Evolutionary conservation across 2,329 filamentous ascomycete species (phyloP).

Genomic region (Botrytis fragariae): DNA sequence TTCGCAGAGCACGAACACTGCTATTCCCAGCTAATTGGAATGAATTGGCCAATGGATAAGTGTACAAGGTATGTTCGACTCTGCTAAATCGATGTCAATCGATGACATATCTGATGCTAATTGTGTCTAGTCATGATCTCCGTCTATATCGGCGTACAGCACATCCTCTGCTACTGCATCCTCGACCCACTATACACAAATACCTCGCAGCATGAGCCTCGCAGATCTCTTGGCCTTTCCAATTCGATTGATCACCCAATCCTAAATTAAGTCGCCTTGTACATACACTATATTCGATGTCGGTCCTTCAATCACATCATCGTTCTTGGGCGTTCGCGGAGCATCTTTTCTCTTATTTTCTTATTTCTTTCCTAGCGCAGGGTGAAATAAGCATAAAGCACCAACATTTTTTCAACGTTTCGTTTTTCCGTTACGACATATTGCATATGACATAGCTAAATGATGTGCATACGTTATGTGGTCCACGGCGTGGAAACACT

Average conservation of each 20-base stretch:
- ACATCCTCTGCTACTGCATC: slow-evolving; percentile 1
- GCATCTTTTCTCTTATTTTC: background rate
- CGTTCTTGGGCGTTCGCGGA: slow-evolving; percentile 16
- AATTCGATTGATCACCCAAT: slow-evolving; percentile 1
- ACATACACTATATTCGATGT: slow-evolving; percentile 12
- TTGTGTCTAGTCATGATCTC: background rate
- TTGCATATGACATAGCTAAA: slow-evolving; percentile 7
- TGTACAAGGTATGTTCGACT: slow-evolving; percentile 8
- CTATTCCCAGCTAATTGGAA: slow-evolving; percentile 10
- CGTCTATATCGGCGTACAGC: background rate
- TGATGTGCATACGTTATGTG: slow-evolving; percentile 6
- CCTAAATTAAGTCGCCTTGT: slow-evolving; percentile 8
- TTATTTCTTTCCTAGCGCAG: slow-evolving; percentile 23
- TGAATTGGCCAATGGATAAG: background rate
- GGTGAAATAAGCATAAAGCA: slow-evolving; percentile 20
- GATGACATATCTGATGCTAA: background rate
- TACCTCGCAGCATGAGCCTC: background rate
- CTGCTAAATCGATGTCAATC: background rate
- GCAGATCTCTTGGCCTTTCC: background rate
- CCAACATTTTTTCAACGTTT: background rate
- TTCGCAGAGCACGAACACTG: slow-evolving; percentile 25
- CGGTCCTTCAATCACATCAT: background rate
- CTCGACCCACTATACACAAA: background rate
- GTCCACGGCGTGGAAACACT: background rate
- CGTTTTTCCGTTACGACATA: slow-evolving; percentile 6